Conservation (phyloP, 768 basidiomycete species). For the Collybia sordida region DNA sequence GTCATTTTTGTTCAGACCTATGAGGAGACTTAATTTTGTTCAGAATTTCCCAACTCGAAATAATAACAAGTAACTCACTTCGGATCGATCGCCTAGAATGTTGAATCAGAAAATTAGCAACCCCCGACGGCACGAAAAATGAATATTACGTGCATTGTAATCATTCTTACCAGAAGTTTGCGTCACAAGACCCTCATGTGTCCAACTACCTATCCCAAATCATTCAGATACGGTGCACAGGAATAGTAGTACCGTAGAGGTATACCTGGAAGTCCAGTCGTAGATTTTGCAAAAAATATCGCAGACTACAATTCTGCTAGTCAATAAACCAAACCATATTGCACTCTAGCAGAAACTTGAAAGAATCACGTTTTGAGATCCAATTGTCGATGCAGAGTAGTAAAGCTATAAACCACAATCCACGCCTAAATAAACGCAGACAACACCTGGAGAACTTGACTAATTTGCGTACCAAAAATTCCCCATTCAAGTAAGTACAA, state of each 20-base stretch:
- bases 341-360: slow-evolving; percentile 3
- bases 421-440: background rate
- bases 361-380: slow-evolving; percentile 41
- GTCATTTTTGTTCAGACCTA: slow-evolving; percentile 3
- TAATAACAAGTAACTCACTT: slow-evolving; percentile 33
- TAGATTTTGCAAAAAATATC: slow-evolving; percentile 52
- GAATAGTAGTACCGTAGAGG: background rate
- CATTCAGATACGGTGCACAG: background rate
- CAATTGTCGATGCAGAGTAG: slow-evolving; percentile 53
- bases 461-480: slow-evolving; percentile 29
- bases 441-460: background rate
- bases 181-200: slow-evolving; percentile 46
- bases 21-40: slow-evolving; percentile 1
- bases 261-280: slow-evolving; percentile 41
- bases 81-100: slow-evolving; percentile 48
- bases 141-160: slow-evolving; percentile 35
- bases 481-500: slow-evolving; percentile 26
- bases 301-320: slow-evolving; percentile 32
- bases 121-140: too few species aligned
- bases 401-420: slow-evolving; percentile 34
- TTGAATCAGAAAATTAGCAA: too few species aligned
- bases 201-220: slow-evolving; percentile 33
- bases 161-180: slow-evolving; percentile 35
- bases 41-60: background rate
- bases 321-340: background rate